These are phyloP conservation scores for Scytalidium lignicola DNA, from an alignment of 2,329 filamentous ascomycete species.

Conservation along the genomic window DNA sequence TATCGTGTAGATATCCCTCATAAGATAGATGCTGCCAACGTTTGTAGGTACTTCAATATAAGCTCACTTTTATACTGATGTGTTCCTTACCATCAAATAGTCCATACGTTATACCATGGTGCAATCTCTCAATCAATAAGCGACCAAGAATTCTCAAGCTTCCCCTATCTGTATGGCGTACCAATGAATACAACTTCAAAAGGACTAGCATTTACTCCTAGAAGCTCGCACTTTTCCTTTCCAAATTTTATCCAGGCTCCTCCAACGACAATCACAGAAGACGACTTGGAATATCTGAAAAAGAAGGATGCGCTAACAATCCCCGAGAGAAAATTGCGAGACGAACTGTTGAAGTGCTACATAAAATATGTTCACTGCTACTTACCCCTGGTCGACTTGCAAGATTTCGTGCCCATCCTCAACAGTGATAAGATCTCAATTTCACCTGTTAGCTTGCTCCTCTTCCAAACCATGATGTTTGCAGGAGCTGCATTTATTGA, in stretches of 20 bases:
- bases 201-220: too few relatives aligned
- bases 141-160: too few relatives aligned
- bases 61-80: too few relatives aligned
- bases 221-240: too few relatives aligned
- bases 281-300: slow-evolving; percentile 75
- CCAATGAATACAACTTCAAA: too few relatives aligned
- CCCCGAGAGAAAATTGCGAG: slow-evolving; percentile 63
- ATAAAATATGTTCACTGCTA: slow-evolving; percentile 84
- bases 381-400: slow-evolving; percentile 75
- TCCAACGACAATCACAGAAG: slow-evolving; percentile 65
- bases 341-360: slow-evolving; percentile 73
- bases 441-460: not conserved
- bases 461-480: not conserved
- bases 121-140: too few relatives aligned
- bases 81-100: too few relatives aligned
- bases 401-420: slow-evolving; percentile 42
- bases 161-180: too few relatives aligned
- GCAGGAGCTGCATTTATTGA: slow-evolving; percentile 48
- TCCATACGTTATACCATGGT: too few relatives aligned
- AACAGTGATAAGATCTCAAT: not conserved
- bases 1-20: too few relatives aligned
- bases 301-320: slow-evolving; percentile 77
- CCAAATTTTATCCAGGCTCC: slow-evolving; percentile 70
- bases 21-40: too few relatives aligned
- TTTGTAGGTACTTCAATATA: too few relatives aligned